Evolutionary conservation across 2,329 filamentous ascomycete species (phyloP), one percentile per base, ranked within the genome.

Genomic region (Trichoderma breve): DNA sequence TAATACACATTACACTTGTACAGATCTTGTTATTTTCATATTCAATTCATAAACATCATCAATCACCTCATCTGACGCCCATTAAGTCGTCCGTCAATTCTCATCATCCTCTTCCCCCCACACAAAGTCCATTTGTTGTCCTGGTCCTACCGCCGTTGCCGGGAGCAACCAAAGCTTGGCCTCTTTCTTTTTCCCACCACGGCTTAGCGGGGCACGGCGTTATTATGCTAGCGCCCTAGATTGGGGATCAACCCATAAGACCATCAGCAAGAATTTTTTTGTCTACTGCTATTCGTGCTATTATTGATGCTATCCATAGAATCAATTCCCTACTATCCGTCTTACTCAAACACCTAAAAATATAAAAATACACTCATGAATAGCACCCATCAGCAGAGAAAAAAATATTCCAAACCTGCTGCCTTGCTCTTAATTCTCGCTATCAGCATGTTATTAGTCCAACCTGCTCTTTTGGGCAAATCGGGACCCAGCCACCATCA

Each of bases 91-190:
- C 8, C 4, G 32, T 30, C 18, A 14, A 47, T 57, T 57, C 26
- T 14, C 18, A 58, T 21, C n/a, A 36, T 21, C 30, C 21, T 51
- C 28, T 18, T 34, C 11, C 66, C 12, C 15, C 55, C 66, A 39
- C 55, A 28, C 32, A n/a, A 18, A 18, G 21, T 21, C 30, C 28
- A 15, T 51, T 53, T 70, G 67, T 70, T 70, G 67, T 61, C 65
- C 28, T 60, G n/a, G 24, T 47, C 57, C 57, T 6, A 24, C 67
- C 57, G 67, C 30, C 57, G 67, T 70, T 70, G 67, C 67, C 21
- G 57, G 57, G 67, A 70, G 67, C 67, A 70, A 70, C 67, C 64
- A 47, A 62, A 62, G 55, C 66, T 69, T 58, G 51, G 43, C 53
- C 65, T 58, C 9, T 21, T 34, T 12, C 57, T 24, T 6, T 34